phyloP scores from a whole-genome alignment of 2,329 filamentous ascomycete genomes.

The Paradendryphiella salina region DNA sequence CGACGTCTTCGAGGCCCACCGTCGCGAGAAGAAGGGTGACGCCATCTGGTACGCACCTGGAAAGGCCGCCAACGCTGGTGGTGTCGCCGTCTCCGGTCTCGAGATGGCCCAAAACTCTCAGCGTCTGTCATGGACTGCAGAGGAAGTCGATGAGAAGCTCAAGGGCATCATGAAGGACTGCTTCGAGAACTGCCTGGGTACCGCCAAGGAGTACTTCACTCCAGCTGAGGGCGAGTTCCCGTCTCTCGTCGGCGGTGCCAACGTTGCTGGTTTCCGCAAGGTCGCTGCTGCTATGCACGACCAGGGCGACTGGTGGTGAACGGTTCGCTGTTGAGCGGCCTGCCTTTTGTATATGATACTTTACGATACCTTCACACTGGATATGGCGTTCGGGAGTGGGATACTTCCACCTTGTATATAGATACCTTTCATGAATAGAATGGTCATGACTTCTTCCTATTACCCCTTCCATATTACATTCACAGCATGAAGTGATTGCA shows the following conservation, averaged over 20 bases:
- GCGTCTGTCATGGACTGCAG: conserved; percentile 79
- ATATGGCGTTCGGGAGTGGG: conserved; percentile 22
- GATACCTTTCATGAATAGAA: conserved; percentile 27
- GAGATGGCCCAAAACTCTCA: conserved; percentile 99
- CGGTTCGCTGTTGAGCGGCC: conserved; percentile 12
- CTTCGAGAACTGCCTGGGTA: conserved; percentile 86
- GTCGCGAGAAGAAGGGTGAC: conserved; percentile 67
- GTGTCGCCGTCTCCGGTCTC: conserved; percentile 93
- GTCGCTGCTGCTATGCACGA: conserved; percentile 92
- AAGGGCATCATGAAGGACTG: conserved; percentile 93
- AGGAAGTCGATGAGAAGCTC: conserved; percentile 90
- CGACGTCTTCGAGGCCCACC: conserved; percentile 81
- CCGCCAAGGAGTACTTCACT: conserved; percentile 84
- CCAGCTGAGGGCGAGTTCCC: conserved; percentile 81
- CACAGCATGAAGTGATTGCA: too few species aligned
- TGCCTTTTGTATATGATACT: conserved; percentile 32
- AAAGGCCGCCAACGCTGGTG: conserved; percentile 96
- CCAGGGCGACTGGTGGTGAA: conserved; percentile 87
- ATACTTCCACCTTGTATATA: conserved; percentile 20
- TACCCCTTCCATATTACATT: too few species aligned
- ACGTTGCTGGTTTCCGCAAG: conserved; percentile 98
- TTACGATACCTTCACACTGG: conserved; percentile 26
- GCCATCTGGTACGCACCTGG: conserved; percentile 94
- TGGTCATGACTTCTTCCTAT: conserved; percentile 5
- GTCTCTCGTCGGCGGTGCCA: conserved; percentile 87